phyloP scores from a whole-genome alignment of 1,284 basidiomycete species.

The Meira nashicola region DNA sequence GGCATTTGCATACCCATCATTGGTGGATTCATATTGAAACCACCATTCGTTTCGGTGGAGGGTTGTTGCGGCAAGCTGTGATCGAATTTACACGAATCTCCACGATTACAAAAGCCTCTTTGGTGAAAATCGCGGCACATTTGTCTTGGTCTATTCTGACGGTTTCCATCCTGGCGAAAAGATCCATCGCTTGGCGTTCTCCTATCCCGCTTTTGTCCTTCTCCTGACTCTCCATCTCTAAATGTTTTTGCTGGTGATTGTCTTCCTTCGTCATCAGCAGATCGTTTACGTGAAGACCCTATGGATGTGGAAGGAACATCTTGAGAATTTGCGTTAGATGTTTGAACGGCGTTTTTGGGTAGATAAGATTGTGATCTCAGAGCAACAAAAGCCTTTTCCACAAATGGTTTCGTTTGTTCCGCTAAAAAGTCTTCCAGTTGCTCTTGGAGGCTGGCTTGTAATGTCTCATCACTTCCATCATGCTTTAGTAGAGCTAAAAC shows the following conservation, averaged over 20 bases:
- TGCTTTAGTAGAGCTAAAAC: slow-evolving; percentile 90
- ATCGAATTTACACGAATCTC: slow-evolving; percentile 82
- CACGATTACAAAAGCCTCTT: slow-evolving; percentile 74
- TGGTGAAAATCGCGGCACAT: slow-evolving; percentile 49
- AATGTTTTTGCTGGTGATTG: slow-evolving; percentile 10
- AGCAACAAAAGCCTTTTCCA: slow-evolving; percentile 3
- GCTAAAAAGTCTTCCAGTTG: slow-evolving; percentile 89
- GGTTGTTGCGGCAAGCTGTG: slow-evolving; percentile 57
- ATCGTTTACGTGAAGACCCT: slow-evolving; percentile 21
- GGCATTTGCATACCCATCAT: neutral
- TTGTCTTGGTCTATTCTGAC: slow-evolving; percentile 23
- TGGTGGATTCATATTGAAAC: neutral
- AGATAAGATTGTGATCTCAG: slow-evolving; percentile 2
- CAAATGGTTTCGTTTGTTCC: slow-evolving; percentile 54
- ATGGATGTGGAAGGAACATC: too few relatives aligned
- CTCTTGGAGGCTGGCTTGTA: slow-evolving; percentile 69
- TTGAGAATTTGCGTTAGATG: neutral
- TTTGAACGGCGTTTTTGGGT: neutral
- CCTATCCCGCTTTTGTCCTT: neutral
- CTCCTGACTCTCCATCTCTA: slow-evolving; percentile 1
- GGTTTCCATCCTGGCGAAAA: neutral
- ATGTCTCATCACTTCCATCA: slow-evolving; percentile 74
- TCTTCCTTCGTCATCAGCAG: slow-evolving; percentile 27
- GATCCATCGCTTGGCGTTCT: neutral
- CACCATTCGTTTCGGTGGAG: too few relatives aligned